Evolutionary conservation across 768 basidiomycete species (phyloP).

Genomic region (Leccinum disarticulatum): DNA sequence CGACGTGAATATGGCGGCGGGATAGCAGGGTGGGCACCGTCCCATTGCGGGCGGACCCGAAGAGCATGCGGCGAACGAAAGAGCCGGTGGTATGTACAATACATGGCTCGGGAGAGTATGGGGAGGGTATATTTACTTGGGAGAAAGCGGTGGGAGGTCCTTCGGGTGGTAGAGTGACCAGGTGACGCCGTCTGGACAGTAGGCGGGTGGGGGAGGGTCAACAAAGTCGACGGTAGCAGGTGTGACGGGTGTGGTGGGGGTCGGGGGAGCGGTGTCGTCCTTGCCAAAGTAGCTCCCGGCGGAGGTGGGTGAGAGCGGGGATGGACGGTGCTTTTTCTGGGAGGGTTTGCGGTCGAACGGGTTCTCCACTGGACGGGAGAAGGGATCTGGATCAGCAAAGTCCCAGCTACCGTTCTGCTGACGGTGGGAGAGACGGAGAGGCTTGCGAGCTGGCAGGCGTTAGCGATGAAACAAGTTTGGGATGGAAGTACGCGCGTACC

Average conservation of each 20-base stretch:
- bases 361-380: conserved; percentile 3
- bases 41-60: neutral
- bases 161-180: conserved; percentile 11
- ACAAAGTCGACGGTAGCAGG: conserved; percentile 10
- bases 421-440: conserved; percentile 24
- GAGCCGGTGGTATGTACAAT: conserved; percentile 7
- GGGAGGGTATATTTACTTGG: neutral
- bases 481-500: conserved; percentile 10
- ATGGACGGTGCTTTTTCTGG: conserved; percentile 13
- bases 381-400: conserved; percentile 32
- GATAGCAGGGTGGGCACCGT: neutral
- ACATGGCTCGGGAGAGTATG: neutral
- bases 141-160: neutral
- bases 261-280: conserved; percentile 19
- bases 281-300: conserved; percentile 16
- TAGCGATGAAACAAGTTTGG: neutral
- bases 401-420: conserved; percentile 28
- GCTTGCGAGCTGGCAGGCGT: conserved; percentile 21
- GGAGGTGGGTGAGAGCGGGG: conserved; percentile 11
- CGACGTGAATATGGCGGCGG: neutral
- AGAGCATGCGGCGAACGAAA: neutral
- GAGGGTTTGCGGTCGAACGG: neutral
- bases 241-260: conserved; percentile 15
- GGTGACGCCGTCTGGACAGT: conserved; percentile 15
- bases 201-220: conserved; percentile 31